A percentile compares a stretch with the other conserved stretches of the same genome.
Conservation (phyloP, 2,329 filamentous ascomycete genomes). For the Neonectria sp. region DNA sequence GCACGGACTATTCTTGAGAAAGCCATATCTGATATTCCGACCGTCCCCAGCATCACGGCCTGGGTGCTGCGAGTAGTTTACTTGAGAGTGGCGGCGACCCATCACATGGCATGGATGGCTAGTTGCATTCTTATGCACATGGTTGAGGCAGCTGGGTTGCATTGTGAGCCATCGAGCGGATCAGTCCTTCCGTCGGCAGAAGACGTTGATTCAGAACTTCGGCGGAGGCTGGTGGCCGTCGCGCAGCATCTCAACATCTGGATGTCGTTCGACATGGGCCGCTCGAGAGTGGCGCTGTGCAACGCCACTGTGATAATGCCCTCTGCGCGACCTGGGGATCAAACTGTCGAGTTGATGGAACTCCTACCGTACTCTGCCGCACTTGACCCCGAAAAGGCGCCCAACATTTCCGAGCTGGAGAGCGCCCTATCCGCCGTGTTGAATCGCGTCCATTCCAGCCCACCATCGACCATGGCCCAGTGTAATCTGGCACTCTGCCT, state of each 20-base stretch:
- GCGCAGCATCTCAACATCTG: constrained; percentile 72
- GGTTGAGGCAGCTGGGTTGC: constrained; percentile 67
- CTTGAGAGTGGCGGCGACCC: constrained; percentile 66
- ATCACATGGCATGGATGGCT: constrained; percentile 70
- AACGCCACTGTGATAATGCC: constrained; percentile 61
- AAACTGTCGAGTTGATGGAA: constrained; percentile 64
- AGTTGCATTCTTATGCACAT: constrained; percentile 72
- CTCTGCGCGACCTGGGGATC: constrained; percentile 55
- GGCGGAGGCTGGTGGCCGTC: constrained; percentile 63
- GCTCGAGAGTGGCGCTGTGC: constrained; percentile 65
- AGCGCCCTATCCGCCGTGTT: constrained; percentile 59
- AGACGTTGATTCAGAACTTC: constrained; percentile 55
- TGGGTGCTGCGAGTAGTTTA: constrained; percentile 70
- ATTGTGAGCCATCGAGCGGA: constrained; percentile 54
- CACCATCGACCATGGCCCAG: constrained; percentile 64
- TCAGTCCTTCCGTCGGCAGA: constrained; percentile 46
- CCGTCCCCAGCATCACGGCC: constrained; percentile 58
- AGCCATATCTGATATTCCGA: constrained; percentile 50
- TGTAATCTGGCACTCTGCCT: constrained; percentile 70
- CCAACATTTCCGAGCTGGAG: constrained; percentile 59
- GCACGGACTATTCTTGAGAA: constrained; percentile 64
- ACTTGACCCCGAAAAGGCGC: constrained; percentile 65
- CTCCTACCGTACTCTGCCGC: constrained; percentile 68
- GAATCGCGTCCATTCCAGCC: constrained; percentile 55
- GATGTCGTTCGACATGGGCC: constrained; percentile 72